Base-by-base conservation (phyloP, 805 yeast genomes). In the Candida pseudoglaebosa region DNA sequence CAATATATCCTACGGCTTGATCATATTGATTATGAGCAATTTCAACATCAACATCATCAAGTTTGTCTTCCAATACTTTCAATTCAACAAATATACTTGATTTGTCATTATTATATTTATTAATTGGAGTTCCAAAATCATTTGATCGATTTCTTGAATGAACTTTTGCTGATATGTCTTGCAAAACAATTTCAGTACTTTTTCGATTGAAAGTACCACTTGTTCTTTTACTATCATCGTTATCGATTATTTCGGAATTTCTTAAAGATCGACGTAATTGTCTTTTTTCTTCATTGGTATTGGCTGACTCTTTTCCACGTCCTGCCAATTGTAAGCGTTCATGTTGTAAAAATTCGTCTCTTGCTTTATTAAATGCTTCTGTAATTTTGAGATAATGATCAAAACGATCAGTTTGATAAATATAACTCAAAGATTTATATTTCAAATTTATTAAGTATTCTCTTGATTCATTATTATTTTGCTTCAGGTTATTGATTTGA, bases 11-110 rank as follows among this genome's bases (percentile, higher is more conserved):
- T 14, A 73, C 75, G 3, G 77, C 68, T 31, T 62, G 66, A 36
- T 54, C 59, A 48, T 72, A 82, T 39, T 73, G 70, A 38, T 76
- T 73, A 49, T 83, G 81, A 8, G 86, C 82, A 18, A 84, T 67
- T 39, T 70, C 70, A 10, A 82, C 77, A 53, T 85, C 93, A 30
- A 83, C 69, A 39, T 82, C 87, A 50, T 84, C 88, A 13, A 84
- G 64, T 22, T 67, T 59, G 37, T 80, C 83, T 49, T 82, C 89
- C 10, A 80, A 63, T 21, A 61, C 61, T 39, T 75, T 73, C 39
- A 82, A 61, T 14, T 63, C 73, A 39, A 70, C 66, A 44, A 77
- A 62, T 12, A 65, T 37, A 51, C 65, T 54, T 56, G 62, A 43
- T 53, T 49, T 56, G 20, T 50, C 50, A 44, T 24, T 40, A 31